A percentile compares a stretch with the other conserved stretches of the same genome.
Evolutionary conservation across 192 early-diverging fungal genomes (phyloP).

Genomic region (Gigaspora rosea): DNA sequence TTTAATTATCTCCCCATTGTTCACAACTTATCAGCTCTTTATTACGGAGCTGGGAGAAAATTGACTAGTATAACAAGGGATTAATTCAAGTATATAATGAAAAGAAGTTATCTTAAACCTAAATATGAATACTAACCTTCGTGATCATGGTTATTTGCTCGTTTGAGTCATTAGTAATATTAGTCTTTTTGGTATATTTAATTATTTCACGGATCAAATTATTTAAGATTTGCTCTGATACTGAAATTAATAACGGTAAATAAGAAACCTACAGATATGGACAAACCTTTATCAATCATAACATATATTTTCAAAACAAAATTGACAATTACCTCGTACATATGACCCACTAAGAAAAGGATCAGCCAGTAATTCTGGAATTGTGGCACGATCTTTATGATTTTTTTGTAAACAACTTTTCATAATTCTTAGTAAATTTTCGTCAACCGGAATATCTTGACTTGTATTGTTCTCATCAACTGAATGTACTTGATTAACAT

Average conservation of each 20-base stretch:
- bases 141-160: not conserved
- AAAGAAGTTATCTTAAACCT: not conserved
- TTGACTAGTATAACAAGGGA: not conserved
- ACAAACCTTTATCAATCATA: not conserved
- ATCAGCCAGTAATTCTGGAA: conserved; percentile 68
- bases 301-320: not conserved
- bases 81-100: not conserved
- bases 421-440: conserved; percentile 62
- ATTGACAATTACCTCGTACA: not conserved
- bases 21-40: not conserved
- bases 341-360: conserved; percentile 54
- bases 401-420: conserved; percentile 69
- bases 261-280: not conserved
- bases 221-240: not conserved
- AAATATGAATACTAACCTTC: not conserved
- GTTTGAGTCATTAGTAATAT: not conserved
- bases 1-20: not conserved
- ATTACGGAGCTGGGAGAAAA: not conserved
- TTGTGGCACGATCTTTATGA: conserved; percentile 63
- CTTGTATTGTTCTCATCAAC: not conserved
- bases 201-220: not conserved
- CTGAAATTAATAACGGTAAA: not conserved
- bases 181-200: not conserved
- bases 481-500: conserved; percentile 7
- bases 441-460: conserved; percentile 40